Base-by-base conservation (phyloP, 805 yeast genomes). In the Ogataea thermomethanolica region DNA sequence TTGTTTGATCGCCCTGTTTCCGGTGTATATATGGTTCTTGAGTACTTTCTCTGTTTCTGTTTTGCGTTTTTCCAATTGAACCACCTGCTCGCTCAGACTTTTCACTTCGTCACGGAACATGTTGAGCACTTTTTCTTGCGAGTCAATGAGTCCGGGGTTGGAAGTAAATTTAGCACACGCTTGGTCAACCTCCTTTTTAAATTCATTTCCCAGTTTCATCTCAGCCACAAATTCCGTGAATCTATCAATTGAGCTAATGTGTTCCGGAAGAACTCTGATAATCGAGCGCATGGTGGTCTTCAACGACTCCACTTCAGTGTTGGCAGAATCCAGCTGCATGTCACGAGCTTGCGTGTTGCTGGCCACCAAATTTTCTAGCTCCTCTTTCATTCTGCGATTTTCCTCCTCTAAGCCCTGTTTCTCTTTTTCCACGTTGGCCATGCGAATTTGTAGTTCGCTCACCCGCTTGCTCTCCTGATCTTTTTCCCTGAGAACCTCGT, bases 81-180 rank as follows among this genome's bases (percentile, higher is more conserved):
- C n/a, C 14, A 60, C 46, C 21, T 55, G 46, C 9, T 45, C 30
- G 33, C 49, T 49, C 29, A 63, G 44, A 8, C 29, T 24, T 33
- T 46, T 49, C 3, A 62, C 57, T 40, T 63, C 66, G n/a, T 50
- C 48, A 29, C 64, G 51, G 30, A 56, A 53, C 23, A 61, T 17
- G 10, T 53, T 51, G 29, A 59, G 48, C 26, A 62, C 29, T 14
- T 60, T 56, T 24, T 57, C 58, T 36, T 57, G 55, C 1, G 61
- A 45, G 13, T 41, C 36, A 21, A 55, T 49, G 21, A 47, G 46
- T 3, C 53, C 55, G 11, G 25, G 35, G 12, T 26, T 21, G 10
- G 21, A 13, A 12, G 14, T 20, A 30, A 27, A 41, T 10, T 24
- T 28, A 14, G 36, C 14, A 5, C 39, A 23, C 5, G 45, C 43